Percentiles rank a stretch among this genome's conserved stretches.
Conservation (phyloP, 768 basidiomycete species). For the Trametes cingulata region DNA sequence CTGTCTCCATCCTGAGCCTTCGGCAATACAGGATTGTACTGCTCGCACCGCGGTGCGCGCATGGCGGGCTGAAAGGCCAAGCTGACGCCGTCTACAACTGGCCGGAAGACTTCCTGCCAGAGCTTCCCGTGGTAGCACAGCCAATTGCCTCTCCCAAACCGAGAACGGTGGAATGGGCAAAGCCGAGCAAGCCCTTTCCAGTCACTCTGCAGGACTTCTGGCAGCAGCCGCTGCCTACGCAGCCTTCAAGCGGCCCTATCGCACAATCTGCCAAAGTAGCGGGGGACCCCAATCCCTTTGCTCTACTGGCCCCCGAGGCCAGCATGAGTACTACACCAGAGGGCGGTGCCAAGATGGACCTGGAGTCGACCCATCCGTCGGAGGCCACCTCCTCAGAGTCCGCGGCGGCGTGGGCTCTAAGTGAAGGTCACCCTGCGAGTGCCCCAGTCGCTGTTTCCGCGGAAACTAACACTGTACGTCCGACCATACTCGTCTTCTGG, state of each 20-base stretch:
- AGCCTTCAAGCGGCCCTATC: neutral
- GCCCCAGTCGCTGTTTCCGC: no score
- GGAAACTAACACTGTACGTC: no score
- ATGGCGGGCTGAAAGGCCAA: conserved; percentile 52
- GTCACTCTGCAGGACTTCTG: neutral
- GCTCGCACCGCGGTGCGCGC: conserved; percentile 35
- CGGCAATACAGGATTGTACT: conserved; percentile 20
- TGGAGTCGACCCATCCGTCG: no score
- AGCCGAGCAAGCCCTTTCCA: neutral
- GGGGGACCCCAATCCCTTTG: no score
- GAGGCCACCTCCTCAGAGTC: no score
- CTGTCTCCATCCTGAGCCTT: conserved; percentile 34
- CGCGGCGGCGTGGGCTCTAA: no score
- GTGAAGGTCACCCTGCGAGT: no score
- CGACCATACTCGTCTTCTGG: no score
- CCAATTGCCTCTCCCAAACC: neutral
- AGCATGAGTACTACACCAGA: no score
- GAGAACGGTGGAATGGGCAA: neutral
- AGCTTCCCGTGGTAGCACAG: neutral
- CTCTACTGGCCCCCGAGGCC: no score
- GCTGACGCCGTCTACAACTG: conserved; percentile 57
- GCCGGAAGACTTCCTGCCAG: conserved; percentile 40
- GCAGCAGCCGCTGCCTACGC: neutral
- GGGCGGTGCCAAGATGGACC: no score
- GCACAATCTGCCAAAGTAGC: no score